Percentiles rank a stretch among this genome's conserved stretches.
These are phyloP conservation scores for Lipomyces sp. DNA, from an alignment of 805 yeast species.

Conservation along the genomic window DNA sequence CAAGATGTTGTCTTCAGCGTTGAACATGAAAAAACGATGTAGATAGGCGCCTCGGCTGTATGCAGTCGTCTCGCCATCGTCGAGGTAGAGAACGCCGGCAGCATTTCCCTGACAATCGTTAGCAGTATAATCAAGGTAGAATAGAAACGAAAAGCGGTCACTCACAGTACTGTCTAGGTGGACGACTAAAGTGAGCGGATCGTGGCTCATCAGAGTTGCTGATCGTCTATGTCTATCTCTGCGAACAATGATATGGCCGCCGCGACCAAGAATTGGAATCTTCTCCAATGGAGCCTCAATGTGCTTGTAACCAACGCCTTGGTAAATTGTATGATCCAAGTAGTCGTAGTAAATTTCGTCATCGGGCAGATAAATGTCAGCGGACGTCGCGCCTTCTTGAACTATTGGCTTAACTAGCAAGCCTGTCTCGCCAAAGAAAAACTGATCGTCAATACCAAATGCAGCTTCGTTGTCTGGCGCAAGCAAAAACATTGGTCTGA, in stretches of 20 bases:
- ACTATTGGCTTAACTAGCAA: conserved; percentile 82
- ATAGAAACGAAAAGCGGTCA: not conserved
- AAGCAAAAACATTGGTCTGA: conserved; percentile 45
- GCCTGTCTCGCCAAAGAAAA: conserved; percentile 73
- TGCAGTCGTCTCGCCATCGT: conserved; percentile 79
- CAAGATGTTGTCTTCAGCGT: conserved; percentile 45
- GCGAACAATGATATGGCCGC: conserved; percentile 75
- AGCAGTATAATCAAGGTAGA: not conserved
- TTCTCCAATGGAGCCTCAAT: conserved; percentile 57
- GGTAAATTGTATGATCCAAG: conserved; percentile 38
- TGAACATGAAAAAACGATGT: conserved; percentile 48
- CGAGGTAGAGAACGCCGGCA: conserved; percentile 67
- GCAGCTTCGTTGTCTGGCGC: conserved; percentile 49
- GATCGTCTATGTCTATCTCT: conserved; percentile 82
- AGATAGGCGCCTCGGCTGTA: conserved; percentile 58
- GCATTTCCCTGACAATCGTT: conserved; percentile 51
- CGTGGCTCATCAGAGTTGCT: conserved; percentile 70
- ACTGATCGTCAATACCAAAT: conserved; percentile 77
- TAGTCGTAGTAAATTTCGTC: conserved; percentile 48
- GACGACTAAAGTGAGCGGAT: conserved; percentile 78
- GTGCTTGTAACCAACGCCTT: conserved; percentile 50
- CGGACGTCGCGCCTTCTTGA: conserved; percentile 52
- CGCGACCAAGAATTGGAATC: conserved; percentile 73
- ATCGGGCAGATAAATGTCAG: conserved; percentile 57
- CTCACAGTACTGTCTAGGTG: conserved; percentile 51